Conservation (phyloP, 2,329 filamentous ascomycete species). For the Diplodia scrobiculata region DNA sequence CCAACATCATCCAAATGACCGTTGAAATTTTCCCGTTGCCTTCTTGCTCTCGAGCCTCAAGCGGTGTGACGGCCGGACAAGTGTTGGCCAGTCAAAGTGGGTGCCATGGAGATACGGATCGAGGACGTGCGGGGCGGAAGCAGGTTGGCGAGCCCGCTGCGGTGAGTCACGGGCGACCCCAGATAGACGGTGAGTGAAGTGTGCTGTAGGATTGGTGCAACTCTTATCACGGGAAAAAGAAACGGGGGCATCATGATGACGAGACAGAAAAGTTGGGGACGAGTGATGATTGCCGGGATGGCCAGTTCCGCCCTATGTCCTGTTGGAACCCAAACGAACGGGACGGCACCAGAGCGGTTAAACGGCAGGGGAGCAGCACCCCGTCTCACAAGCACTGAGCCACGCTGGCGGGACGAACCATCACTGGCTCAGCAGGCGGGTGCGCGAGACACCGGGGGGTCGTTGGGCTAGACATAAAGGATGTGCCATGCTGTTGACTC, state of each 20-base stretch:
- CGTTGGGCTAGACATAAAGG: neutral
- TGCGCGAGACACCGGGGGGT: neutral
- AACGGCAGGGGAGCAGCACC: neutral
- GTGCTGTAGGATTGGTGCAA: neutral
- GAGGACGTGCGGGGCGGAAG: conserved; percentile 2
- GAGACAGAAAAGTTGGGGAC: conserved; percentile 7
- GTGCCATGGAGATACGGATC: conserved; percentile 10
- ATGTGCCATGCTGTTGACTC: conserved; percentile 16
- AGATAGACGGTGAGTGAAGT: conserved; percentile 11
- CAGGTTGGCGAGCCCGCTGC: neutral
- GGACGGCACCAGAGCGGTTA: neutral
- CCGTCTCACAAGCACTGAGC: conserved; percentile 21
- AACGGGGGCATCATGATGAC: conserved; percentile 4
- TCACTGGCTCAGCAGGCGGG: conserved; percentile 13
- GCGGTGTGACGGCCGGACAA: conserved; percentile 9
- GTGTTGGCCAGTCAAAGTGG: conserved; percentile 13
- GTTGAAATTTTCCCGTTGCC: neutral
- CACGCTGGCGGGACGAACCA: conserved; percentile 1
- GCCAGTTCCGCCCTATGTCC: neutral
- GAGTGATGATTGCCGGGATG: conserved; percentile 3
- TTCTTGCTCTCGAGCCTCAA: conserved; percentile 11
- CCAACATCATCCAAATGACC: neutral
- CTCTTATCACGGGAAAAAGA: neutral
- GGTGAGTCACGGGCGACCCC: conserved; percentile 11
- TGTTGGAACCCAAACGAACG: conserved; percentile 1